Percentiles rank a stretch among this genome's conserved stretches.
phyloP scores from a whole-genome alignment of 768 basidiomycete species.

The Tephrocybe rancida region DNA sequence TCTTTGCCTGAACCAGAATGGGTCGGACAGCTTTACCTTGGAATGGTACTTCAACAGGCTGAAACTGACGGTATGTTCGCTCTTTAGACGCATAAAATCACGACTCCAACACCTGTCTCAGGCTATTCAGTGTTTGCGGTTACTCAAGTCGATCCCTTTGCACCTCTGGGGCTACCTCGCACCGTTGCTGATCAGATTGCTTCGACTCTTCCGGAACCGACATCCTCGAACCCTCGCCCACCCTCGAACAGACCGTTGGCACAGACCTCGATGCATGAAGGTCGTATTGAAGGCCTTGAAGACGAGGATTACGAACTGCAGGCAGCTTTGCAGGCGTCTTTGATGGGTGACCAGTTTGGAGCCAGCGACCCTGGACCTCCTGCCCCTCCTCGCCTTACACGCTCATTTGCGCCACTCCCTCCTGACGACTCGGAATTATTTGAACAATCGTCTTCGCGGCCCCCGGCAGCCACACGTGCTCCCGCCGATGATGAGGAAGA shows the following conservation, averaged over 20 bases:
- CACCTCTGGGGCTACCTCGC: slow-evolving; percentile 56
- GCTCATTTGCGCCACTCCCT: slow-evolving; percentile 24
- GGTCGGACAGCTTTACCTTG: slow-evolving; percentile 82
- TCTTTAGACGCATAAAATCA: background rate
- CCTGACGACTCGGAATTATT: background rate
- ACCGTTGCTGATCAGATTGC: slow-evolving; percentile 76
- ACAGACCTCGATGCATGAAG: slow-evolving; percentile 5
- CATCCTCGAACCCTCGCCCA: slow-evolving; percentile 11
- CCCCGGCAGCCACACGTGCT: slow-evolving; percentile 18
- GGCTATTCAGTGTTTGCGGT: slow-evolving; percentile 86
- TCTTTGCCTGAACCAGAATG: slow-evolving; percentile 72
- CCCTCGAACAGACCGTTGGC: slow-evolving; percentile 5
- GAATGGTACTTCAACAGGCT: slow-evolving; percentile 85
- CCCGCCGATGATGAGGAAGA: slow-evolving; percentile 5
- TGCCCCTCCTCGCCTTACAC: slow-evolving; percentile 27
- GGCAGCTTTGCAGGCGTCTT: slow-evolving; percentile 82
- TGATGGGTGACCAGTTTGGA: slow-evolving; percentile 35
- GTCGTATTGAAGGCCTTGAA: slow-evolving; percentile 49
- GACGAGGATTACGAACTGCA: slow-evolving; percentile 91
- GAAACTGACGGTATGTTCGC: slow-evolving; percentile 70
- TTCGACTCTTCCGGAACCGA: slow-evolving; percentile 58
- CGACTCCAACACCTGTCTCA: slow-evolving; percentile 28
- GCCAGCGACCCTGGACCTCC: slow-evolving; percentile 15
- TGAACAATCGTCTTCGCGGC: slow-evolving; percentile 16
- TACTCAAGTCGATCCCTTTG: slow-evolving; percentile 58